Conservation (phyloP, 352 stramenopile genomes). For the Pythium insidiosum region DNA sequence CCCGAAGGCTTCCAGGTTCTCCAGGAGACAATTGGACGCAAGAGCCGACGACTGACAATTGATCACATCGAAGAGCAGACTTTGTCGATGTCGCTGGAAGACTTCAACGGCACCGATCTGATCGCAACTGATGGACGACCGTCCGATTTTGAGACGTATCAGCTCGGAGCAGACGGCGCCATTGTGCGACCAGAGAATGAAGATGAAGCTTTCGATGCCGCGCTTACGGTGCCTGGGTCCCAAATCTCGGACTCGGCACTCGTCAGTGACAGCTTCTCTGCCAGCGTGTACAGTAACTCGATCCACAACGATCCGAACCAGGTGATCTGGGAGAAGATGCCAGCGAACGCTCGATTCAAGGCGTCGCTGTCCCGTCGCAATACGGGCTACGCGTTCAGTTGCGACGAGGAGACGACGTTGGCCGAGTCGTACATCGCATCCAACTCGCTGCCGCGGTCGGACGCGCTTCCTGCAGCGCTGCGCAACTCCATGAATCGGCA, state of each 20-base stretch:
- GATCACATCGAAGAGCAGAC: slow-evolving; percentile 66
- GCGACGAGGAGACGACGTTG: slow-evolving; percentile 74
- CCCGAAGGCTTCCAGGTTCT: slow-evolving; percentile 61
- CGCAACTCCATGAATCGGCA: slow-evolving; percentile 35
- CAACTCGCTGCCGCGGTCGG: slow-evolving; percentile 59
- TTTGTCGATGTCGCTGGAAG: slow-evolving; percentile 71
- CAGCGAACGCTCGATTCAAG: slow-evolving; percentile 23
- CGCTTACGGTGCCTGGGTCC: slow-evolving; percentile 5
- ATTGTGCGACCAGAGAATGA: slow-evolving; percentile 3
- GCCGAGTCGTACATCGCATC: slow-evolving; percentile 82
- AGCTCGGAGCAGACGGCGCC: neutral
- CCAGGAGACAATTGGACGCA: slow-evolving; percentile 40
- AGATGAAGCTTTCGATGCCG: slow-evolving; percentile 4
- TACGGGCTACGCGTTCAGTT: slow-evolving; percentile 78
- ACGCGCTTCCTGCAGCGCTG: slow-evolving; percentile 52
- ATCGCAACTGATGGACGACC: too few relatives aligned
- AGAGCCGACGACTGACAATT: slow-evolving; percentile 51
- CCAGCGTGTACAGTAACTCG: slow-evolving; percentile 56
- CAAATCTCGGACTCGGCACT: slow-evolving; percentile 17
- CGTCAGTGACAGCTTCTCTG: slow-evolving; percentile 39
- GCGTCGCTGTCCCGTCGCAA: slow-evolving; percentile 31
- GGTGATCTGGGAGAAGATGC: slow-evolving; percentile 28
- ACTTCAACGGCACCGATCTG: slow-evolving; percentile 40
- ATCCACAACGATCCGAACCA: slow-evolving; percentile 25
- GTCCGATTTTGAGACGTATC: too few relatives aligned